phyloP scores from a whole-genome alignment of 495 filamentous ascomycete genomes.

The Bathelium albidoporum region DNA sequence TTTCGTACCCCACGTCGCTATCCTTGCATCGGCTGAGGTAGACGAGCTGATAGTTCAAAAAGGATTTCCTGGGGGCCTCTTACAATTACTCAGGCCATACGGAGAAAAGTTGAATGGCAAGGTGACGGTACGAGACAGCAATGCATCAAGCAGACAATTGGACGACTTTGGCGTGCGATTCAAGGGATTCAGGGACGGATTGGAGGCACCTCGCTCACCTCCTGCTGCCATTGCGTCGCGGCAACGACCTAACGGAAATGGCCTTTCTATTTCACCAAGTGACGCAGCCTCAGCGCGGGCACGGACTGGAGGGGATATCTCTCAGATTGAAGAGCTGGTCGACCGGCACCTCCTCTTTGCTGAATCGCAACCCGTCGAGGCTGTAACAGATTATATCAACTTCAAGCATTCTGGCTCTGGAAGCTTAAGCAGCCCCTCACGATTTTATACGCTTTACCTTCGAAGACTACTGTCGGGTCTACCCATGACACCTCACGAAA shows the following conservation, averaged over 20 bases:
- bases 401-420: conserved; percentile 15
- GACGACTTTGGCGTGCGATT: conserved; percentile 90
- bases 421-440: conserved; percentile 34
- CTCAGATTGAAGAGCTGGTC: conserved; percentile 52
- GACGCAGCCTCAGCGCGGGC: conserved; percentile 16
- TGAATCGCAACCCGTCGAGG: conserved; percentile 28
- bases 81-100: conserved; percentile 78
- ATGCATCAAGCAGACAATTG: conserved; percentile 67
- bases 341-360: conserved; percentile 39
- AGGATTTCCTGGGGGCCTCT: conserved; percentile 70
- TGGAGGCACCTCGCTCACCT: conserved; percentile 40
- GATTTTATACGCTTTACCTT: conserved; percentile 72
- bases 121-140: conserved; percentile 80
- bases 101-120: conserved; percentile 84
- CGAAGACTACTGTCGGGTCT: conserved; percentile 71
- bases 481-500: conserved; percentile 71
- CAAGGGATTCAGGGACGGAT: conserved; percentile 51
- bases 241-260: conserved; percentile 20
- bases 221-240: conserved; percentile 26
- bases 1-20: conserved; percentile 77
- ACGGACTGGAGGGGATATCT: conserved; percentile 39
- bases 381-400: conserved; percentile 30
- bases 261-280: conserved; percentile 10
- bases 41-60: conserved; percentile 73
- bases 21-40: conserved; percentile 74